phyloP scores from a whole-genome alignment of 1,284 basidiomycete species.

The Moesziomyces aphidis region DNA sequence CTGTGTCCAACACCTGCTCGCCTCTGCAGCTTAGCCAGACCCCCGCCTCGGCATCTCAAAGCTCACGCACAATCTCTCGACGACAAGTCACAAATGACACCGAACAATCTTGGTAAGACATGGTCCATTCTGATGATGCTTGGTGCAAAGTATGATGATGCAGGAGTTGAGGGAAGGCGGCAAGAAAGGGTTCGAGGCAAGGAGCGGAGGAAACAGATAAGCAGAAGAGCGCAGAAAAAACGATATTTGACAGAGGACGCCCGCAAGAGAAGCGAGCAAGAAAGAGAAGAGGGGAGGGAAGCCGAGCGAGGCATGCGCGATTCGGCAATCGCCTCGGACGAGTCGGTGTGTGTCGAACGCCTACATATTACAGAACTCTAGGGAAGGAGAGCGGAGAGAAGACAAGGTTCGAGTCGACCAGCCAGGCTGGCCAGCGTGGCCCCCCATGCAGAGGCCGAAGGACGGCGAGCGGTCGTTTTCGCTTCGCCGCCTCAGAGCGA shows the following conservation, averaged over 20 bases:
- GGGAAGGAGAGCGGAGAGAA: constrained; percentile 6
- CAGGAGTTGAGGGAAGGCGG: constrained; percentile 19
- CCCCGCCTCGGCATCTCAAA: constrained; percentile 3
- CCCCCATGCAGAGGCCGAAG: constrained; percentile 7
- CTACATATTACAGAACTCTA: constrained; percentile 40
- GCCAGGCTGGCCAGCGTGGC: constrained; percentile 1
- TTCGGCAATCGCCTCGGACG: constrained; percentile 6
- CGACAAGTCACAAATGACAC: background rate
- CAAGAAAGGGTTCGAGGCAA: constrained; percentile 2
- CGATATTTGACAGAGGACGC: constrained; percentile 21
- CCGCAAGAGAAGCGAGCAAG: background rate
- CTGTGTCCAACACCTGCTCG: too few species aligned
- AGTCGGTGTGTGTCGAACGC: constrained; percentile 10
- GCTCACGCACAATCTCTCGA: background rate
- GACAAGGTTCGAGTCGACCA: constrained; percentile 18
- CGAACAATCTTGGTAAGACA: constrained; percentile 3
- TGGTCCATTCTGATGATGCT: constrained; percentile 49
- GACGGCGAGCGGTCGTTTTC: constrained; percentile 8
- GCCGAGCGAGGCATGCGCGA: constrained; percentile 5
- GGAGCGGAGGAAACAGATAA: constrained; percentile 6
- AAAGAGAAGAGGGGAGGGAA: constrained; percentile 1
- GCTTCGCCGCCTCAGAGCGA: constrained; percentile 33
- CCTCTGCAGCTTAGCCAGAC: background rate
- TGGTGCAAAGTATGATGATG: constrained; percentile 40
- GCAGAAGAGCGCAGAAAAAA: constrained; percentile 7